phyloP scores from a whole-genome alignment of 2,329 filamentous ascomycete species.

The Calonectria montana region DNA sequence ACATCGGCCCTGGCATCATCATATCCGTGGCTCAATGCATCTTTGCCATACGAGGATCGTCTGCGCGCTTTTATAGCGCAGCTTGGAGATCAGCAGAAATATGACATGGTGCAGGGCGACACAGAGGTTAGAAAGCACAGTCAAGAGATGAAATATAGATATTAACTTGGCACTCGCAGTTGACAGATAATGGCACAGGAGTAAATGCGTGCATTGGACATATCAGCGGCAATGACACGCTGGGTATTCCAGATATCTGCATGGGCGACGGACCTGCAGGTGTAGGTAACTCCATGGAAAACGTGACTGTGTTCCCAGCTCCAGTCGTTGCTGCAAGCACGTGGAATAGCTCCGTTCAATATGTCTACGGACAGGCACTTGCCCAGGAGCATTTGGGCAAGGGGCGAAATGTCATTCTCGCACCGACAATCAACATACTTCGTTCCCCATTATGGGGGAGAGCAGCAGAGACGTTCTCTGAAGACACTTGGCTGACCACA shows the following conservation, averaged over 20 bases:
- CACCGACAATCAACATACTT: not conserved
- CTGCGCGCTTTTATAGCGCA: constrained; percentile 7
- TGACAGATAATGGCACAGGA: not conserved
- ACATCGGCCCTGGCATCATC: not conserved
- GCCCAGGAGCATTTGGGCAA: not conserved
- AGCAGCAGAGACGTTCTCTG: not conserved
- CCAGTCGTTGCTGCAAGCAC: not conserved
- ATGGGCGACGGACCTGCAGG: not conserved
- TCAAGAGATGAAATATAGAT: too few relatives aligned
- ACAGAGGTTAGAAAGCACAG: not conserved
- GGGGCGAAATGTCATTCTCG: not conserved
- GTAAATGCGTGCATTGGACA: not conserved
- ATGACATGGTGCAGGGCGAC: not conserved
- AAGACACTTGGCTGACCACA: not conserved
- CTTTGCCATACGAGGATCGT: not conserved
- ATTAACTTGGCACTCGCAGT: not conserved
- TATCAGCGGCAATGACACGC: not conserved
- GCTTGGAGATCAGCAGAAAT: not conserved
- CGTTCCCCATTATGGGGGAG: not conserved
- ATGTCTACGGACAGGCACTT: not conserved
- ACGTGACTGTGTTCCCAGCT: not conserved
- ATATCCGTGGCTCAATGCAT: not conserved
- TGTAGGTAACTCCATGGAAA: not conserved
- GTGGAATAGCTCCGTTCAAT: not conserved
- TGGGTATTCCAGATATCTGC: not conserved